Base-by-base conservation (phyloP, 108 stramenopile species). In the Cyclotella choctawhatcheeana region DNA sequence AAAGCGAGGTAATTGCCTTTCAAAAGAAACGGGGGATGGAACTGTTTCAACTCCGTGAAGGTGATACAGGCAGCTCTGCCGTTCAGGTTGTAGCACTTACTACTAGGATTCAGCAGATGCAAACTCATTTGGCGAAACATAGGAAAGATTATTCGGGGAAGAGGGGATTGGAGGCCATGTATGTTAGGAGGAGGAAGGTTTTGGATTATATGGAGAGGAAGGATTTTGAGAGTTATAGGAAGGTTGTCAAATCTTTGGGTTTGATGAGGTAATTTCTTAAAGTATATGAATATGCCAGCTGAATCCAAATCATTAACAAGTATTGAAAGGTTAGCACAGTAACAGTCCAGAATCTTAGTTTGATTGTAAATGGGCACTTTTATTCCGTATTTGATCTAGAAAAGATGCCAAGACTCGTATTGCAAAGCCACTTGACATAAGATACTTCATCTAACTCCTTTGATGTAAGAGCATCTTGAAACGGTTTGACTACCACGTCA, bases 131-230 rank as follows among this genome's bases (percentile, higher is more conserved):
- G 79, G 76, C 73, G 33, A 87, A 64, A 32, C 91, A 95, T 74
- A 82, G 84, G 64, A 95, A 95, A 79, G 94, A 95, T 74, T 86
- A 87, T 40, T 86, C 86, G 56, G 74, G 74, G 48, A 95, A 95
- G 71, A 85, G 95, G 34, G 95, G 92, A 10, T 66, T 94, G 68
- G 90, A 90, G 84, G 87, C 84, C 3, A 73, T 96, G 17, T 89
- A 85, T 59, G 89, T 90, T 8, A 76, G 89, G 45, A 73, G 95
- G 58, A 92, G 95, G 64, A 96, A 96, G 77, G 75, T 96, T 20
- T 77, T 96, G 82, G 88, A 96, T 77, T 96, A 96, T 62, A 79
- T 96, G 89, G 95, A 96, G 65, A 84, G 95, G 69, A 93, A 89
- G 73, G 91, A 93, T 24, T 96, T 92, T 68, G 89, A 89, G 32